Conservation (phyloP, 805 yeast genomes). For the Candida sithepensis region DNA sequence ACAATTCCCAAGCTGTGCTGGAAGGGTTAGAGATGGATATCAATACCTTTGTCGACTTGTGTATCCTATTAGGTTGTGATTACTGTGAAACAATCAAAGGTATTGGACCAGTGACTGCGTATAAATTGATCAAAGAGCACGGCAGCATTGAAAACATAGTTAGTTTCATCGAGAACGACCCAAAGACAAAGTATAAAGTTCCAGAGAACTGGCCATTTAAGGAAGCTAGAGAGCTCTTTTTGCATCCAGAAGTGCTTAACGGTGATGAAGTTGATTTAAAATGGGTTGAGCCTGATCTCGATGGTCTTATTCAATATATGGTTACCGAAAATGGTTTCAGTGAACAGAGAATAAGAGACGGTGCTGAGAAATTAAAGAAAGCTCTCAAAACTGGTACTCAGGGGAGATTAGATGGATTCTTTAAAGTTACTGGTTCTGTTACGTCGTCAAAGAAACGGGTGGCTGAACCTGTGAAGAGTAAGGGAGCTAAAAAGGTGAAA, state of each 20-base stretch:
- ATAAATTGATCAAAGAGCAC: slow-evolving; percentile 82
- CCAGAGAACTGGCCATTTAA: slow-evolving; percentile 95
- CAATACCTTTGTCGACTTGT: slow-evolving; percentile 79
- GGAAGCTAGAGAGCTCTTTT: slow-evolving; percentile 81
- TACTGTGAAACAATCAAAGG: slow-evolving; percentile 95
- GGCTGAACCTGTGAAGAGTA: slow-evolving; percentile 31
- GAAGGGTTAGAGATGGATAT: slow-evolving; percentile 74
- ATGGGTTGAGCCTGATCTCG: slow-evolving; percentile 87
- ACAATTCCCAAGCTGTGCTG: slow-evolving; percentile 61
- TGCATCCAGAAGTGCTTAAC: slow-evolving; percentile 73
- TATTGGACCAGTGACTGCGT: slow-evolving; percentile 93
- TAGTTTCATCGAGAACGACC: slow-evolving; percentile 53
- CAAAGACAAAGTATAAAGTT: slow-evolving; percentile 66
- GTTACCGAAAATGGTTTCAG: slow-evolving; percentile 86
- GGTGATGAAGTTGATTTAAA: slow-evolving; percentile 64
- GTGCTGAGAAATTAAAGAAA: slow-evolving; percentile 80
- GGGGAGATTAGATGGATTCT: slow-evolving; percentile 90
- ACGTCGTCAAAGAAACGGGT: slow-evolving; percentile 44
- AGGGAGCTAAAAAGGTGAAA: slow-evolving; percentile 24
- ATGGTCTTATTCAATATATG: slow-evolving; percentile 77
- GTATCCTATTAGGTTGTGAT: slow-evolving; percentile 94
- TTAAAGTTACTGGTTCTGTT: slow-evolving; percentile 50
- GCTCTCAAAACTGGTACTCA: slow-evolving; percentile 83
- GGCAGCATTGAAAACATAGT: slow-evolving; percentile 77
- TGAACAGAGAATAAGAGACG: slow-evolving; percentile 86